Evolutionary conservation across 140 eudicot species (phyloP), one percentile per base, ranked within the genome.

Genomic region (Senecio squalidus): DNA sequence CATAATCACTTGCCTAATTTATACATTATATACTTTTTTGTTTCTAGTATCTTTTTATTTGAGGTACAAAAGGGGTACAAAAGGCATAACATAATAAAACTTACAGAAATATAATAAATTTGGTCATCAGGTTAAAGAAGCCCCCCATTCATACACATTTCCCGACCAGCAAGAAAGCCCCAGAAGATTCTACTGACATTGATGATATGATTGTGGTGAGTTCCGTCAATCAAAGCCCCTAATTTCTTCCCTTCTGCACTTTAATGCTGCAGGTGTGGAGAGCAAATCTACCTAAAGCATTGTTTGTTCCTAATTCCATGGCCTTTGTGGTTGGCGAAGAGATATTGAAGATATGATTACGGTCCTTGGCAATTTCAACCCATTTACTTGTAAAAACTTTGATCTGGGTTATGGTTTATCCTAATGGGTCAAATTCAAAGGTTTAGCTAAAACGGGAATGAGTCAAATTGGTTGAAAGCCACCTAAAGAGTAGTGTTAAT

Each of bases 201-300:
- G 95, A 87, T 87, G 95, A 87, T 83, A 87, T 87, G 93, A 83
- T 87, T 87, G 95, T 87, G 95, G 95, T 86, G 81, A 83, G 95
- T 73, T 78, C 78, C 64, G 55, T 79, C 57, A 40, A 58, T 66
- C 58, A 68, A 74, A 69, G 76, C 78, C 62, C 87, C 93, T 83
- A 78, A 83, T 88, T 66, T 68, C 33, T 78, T 74, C 53, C 76
- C 72, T 76, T 84, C 88, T 87, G 73, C 77, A 65, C 77, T 74
- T 76, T 49, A 78, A 78, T 88, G 78, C 74, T 84, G 96, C 94
- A 88, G 96, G 94, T 88, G 26, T 58, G 77, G 84, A 76, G 90
- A 70, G 94, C 91, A 62, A 66, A 65, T 65, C 78, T 79, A 27
- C 96, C 96, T 26, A 79, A 77, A 66, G 80, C 78, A 41, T 76